phyloP scores from a whole-genome alignment of 208 protist genomes.

The Trypanosoma conorhini region DNA sequence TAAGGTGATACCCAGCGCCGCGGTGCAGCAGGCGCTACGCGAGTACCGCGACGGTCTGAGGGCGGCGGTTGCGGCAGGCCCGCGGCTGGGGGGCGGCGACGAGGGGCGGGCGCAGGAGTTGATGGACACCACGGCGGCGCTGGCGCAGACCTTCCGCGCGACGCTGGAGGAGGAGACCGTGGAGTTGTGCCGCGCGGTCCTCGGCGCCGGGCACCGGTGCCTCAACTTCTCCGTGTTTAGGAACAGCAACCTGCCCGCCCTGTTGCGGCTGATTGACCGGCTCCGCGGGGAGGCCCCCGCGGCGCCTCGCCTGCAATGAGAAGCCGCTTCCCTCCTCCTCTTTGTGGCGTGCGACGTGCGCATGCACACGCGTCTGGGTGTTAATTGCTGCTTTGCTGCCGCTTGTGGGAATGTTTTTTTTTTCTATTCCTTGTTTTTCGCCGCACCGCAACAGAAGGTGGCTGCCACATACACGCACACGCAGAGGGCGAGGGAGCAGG shows the following conservation, averaged over 20 bases:
- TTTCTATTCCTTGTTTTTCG: background rate
- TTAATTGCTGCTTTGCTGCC: slow-evolving; percentile 13
- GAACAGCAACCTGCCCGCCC: slow-evolving; percentile 30
- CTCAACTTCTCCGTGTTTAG: slow-evolving; percentile 45
- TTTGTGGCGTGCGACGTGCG: background rate
- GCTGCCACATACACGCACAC: too few relatives aligned
- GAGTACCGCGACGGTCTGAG: slow-evolving; percentile 18
- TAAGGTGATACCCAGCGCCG: slow-evolving; percentile 34
- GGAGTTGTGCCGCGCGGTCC: slow-evolving; percentile 20
- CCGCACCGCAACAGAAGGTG: too few relatives aligned
- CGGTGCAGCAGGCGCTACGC: slow-evolving; percentile 28
- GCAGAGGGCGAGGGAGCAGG: too few relatives aligned
- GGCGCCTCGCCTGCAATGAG: background rate
- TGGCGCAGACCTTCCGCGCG: slow-evolving; percentile 28
- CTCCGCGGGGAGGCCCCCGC: slow-evolving; percentile 2
- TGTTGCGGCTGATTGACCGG: slow-evolving; percentile 31
- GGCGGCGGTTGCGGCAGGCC: background rate
- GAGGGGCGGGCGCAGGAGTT: background rate
- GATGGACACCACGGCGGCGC: slow-evolving; percentile 9
- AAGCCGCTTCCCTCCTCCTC: background rate
- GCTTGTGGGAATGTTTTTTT: background rate
- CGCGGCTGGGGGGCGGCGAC: background rate
- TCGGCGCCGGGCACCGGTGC: slow-evolving; percentile 28
- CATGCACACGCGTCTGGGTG: background rate
- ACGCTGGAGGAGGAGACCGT: slow-evolving; percentile 34